These are phyloP conservation scores for Niveomyces coronatus DNA, from an alignment of 2,329 filamentous ascomycete species.

Conservation along the genomic window DNA sequence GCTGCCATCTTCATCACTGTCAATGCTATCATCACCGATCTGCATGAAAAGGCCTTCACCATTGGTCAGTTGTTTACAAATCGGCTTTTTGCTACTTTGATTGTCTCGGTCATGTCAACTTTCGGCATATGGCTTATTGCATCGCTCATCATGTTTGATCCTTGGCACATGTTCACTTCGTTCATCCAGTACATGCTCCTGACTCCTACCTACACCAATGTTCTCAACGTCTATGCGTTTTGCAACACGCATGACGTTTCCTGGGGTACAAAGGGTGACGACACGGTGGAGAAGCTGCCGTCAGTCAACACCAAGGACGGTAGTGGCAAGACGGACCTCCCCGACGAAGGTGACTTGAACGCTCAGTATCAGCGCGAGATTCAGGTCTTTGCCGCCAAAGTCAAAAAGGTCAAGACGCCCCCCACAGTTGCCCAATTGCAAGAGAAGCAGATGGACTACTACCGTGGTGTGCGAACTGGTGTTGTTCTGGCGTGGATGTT, in stretches of 20 bases:
- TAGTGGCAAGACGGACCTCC: slow-evolving; percentile 84
- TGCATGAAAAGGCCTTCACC: slow-evolving; percentile 52
- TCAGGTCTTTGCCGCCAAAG: slow-evolving; percentile 61
- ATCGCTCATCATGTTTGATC: slow-evolving; percentile 90
- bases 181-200: slow-evolving; percentile 91
- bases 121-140: slow-evolving; percentile 89
- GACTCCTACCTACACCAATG: slow-evolving; percentile 94
- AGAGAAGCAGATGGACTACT: slow-evolving; percentile 95
- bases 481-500: slow-evolving; percentile 96
- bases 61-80: slow-evolving; percentile 72
- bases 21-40: slow-evolving; percentile 65
- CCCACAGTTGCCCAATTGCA: slow-evolving; percentile 44
- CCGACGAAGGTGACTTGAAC: slow-evolving; percentile 90
- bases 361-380: slow-evolving; percentile 88
- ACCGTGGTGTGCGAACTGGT: slow-evolving; percentile 86
- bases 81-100: slow-evolving; percentile 81
- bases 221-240: slow-evolving; percentile 97
- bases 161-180: slow-evolving; percentile 98
- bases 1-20: slow-evolving; percentile 92
- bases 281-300: slow-evolving; percentile 84
- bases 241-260: slow-evolving; percentile 97
- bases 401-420: slow-evolving; percentile 57
- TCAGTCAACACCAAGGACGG: slow-evolving; percentile 85
- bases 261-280: slow-evolving; percentile 96
- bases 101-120: slow-evolving; percentile 84